These are phyloP conservation scores for Fusarium sp. DNA, from an alignment of 2,329 filamentous ascomycete species.

Conservation along the genomic window DNA sequence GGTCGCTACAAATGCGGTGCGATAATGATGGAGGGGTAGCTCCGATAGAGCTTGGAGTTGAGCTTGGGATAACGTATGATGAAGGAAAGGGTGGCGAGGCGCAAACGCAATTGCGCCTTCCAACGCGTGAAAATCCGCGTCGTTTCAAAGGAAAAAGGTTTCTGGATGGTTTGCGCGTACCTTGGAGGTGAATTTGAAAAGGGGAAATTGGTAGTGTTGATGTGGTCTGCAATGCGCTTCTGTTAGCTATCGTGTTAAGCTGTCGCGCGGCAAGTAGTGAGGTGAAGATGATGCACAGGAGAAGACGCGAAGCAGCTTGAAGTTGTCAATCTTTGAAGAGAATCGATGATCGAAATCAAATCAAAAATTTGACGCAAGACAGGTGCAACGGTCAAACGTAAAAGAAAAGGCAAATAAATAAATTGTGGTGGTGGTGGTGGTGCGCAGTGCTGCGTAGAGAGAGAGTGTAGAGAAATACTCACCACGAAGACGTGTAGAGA, in stretches of 20 bases:
- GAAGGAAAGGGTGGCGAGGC: conserved; percentile 42
- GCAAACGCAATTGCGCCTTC: conserved; percentile 50
- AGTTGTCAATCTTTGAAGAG: conserved; percentile 44
- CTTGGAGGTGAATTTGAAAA: conserved; percentile 36
- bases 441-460: conserved; percentile 26
- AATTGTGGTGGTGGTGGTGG: conserved; percentile 49
- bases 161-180: conserved; percentile 37
- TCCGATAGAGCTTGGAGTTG: conserved; percentile 34
- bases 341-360: conserved; percentile 34
- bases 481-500: conserved; percentile 58
- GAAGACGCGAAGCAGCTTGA: conserved; percentile 32
- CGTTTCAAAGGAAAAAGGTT: conserved; percentile 34
- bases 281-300: conserved; percentile 35
- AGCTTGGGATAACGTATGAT: conserved; percentile 24
- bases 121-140: conserved; percentile 36
- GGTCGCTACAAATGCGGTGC: background rate
- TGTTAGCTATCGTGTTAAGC: conserved; percentile 43
- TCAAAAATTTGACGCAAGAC: conserved; percentile 31
- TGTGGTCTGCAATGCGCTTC: conserved; percentile 51
- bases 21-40: conserved; percentile 46
- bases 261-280: conserved; percentile 33
- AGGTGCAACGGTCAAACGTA: conserved; percentile 48
- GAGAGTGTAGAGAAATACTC: conserved; percentile 61
- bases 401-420: conserved; percentile 57
- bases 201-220: conserved; percentile 30